These are phyloP conservation scores for Pisolithus marmoratus DNA, from an alignment of 768 basidiomycete genomes.

Conservation along the genomic window DNA sequence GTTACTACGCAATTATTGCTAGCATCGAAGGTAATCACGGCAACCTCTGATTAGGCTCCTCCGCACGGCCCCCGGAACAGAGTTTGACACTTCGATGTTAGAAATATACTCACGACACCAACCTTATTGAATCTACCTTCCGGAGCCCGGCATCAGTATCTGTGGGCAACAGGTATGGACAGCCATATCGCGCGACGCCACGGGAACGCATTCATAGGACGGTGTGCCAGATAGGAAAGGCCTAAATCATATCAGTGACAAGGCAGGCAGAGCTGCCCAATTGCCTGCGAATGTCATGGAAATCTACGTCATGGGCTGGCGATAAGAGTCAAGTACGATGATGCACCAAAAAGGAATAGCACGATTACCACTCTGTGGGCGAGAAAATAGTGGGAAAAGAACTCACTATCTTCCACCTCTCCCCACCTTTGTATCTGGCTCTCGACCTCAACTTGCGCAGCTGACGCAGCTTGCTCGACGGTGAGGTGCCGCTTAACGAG, in stretches of 20 bases:
- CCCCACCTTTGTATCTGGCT: conserved; percentile 98
- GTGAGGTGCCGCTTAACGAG: conserved; percentile 71
- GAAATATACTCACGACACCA: conserved; percentile 14
- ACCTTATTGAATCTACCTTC: conserved; percentile 6
- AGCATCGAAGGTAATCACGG: too few species aligned
- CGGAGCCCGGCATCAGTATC: conserved; percentile 8
- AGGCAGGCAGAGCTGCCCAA: conserved; percentile 76
- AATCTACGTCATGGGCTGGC: conserved; percentile 95
- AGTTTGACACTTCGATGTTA: conserved; percentile 4
- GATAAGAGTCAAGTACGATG: conserved; percentile 1
- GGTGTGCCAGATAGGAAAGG: conserved; percentile 5
- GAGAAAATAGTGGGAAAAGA: conserved; percentile 7
- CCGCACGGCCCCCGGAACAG: not conserved
- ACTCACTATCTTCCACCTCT: conserved; percentile 98
- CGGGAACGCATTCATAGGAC: conserved; percentile 3
- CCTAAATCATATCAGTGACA: conserved; percentile 32
- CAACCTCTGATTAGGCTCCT: too few species aligned
- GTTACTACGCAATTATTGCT: too few species aligned
- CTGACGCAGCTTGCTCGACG: conserved; percentile 79
- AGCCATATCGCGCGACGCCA: conserved; percentile 1
- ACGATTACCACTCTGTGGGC: not conserved
- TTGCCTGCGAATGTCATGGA: conserved; percentile 85
- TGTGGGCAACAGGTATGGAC: conserved; percentile 7
- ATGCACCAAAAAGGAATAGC: not conserved
- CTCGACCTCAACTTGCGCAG: conserved; percentile 86